Percentiles rank a stretch among this genome's conserved stretches.
phyloP scores from a whole-genome alignment of 2,329 filamentous ascomycete genomes.

The Aspergillus quadrilineatus region DNA sequence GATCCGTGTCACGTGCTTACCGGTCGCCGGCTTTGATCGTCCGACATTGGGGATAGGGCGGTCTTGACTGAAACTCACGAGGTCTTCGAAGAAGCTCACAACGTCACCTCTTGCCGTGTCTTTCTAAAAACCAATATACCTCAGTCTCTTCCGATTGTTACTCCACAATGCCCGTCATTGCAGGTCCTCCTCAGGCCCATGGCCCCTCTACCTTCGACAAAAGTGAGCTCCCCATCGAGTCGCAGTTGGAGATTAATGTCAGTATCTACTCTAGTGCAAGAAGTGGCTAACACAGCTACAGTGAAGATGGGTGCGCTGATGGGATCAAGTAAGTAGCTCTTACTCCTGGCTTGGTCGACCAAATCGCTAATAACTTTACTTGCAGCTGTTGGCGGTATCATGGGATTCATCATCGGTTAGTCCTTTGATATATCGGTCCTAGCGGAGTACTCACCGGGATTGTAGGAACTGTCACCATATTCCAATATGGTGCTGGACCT shows the following conservation, averaged over 20 bases:
- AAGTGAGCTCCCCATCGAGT: constrained; percentile 48
- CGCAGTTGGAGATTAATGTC: background rate
- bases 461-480: constrained; percentile 85
- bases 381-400: constrained; percentile 87
- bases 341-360: background rate
- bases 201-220: constrained; percentile 71
- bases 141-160: background rate
- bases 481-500: constrained; percentile 87
- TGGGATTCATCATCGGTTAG: constrained; percentile 95
- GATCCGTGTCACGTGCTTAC: constrained; percentile 17
- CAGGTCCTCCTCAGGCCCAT: constrained; percentile 50
- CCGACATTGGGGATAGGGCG: constrained; percentile 7
- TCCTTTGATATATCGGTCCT: background rate
- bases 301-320: constrained; percentile 99
- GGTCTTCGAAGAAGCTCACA: background rate
- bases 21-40: constrained; percentile 6
- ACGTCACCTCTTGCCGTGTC: background rate
- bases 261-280: background rate
- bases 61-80: constrained; percentile 10
- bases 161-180: constrained; percentile 56
- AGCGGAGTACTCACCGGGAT: constrained; percentile 5
- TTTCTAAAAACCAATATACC: background rate
- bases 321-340: constrained; percentile 80
- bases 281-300: constrained; percentile 45
- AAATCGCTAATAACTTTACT: constrained; percentile 10